Evolutionary conservation across 2,329 filamentous ascomycete genomes (phyloP).

Genomic region (Cercospora sojina): DNA sequence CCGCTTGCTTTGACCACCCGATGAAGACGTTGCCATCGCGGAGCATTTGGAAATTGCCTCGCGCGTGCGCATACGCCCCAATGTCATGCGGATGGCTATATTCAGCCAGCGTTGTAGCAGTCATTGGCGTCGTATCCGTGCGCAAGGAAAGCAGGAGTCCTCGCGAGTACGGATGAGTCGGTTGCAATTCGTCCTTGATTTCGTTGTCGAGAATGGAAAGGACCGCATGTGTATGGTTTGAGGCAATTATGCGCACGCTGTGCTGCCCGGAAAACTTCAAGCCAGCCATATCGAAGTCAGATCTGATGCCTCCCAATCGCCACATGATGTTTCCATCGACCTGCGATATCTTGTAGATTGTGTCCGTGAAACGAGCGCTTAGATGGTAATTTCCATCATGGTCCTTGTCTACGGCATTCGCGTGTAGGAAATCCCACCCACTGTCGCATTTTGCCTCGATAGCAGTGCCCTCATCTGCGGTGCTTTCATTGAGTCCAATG

Average conservation of each 20-base stretch:
- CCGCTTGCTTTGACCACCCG: slow-evolving; percentile 44
- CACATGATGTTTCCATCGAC: slow-evolving; percentile 50
- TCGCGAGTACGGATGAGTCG: slow-evolving; percentile 18
- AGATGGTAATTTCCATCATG: slow-evolving; percentile 52
- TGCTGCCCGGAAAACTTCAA: slow-evolving; percentile 49
- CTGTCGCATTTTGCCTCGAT: not conserved
- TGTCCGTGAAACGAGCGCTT: slow-evolving; percentile 51
- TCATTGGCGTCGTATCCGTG: slow-evolving; percentile 16
- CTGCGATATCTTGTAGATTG: slow-evolving; percentile 49
- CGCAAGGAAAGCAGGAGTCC: slow-evolving; percentile 23
- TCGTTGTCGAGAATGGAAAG: slow-evolving; percentile 54
- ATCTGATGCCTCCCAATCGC: slow-evolving; percentile 42
- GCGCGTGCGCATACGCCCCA: slow-evolving; percentile 46
- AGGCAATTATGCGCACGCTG: slow-evolving; percentile 44
- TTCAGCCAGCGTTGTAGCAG: slow-evolving; percentile 2
- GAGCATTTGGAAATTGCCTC: slow-evolving; percentile 39
- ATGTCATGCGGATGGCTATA: slow-evolving; percentile 21
- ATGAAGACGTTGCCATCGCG: slow-evolving; percentile 55
- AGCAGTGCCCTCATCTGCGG: not conserved
- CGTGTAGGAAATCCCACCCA: slow-evolving; percentile 15
- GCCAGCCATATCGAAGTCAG: slow-evolving; percentile 20
- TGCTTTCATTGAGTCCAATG: slow-evolving; percentile 19
- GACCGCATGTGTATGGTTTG: slow-evolving; percentile 44
- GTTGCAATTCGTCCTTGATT: slow-evolving; percentile 30
- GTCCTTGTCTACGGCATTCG: slow-evolving; percentile 42